phyloP scores from a whole-genome alignment of 2,329 filamentous ascomycete genomes.

The Xylariaceae sp. region DNA sequence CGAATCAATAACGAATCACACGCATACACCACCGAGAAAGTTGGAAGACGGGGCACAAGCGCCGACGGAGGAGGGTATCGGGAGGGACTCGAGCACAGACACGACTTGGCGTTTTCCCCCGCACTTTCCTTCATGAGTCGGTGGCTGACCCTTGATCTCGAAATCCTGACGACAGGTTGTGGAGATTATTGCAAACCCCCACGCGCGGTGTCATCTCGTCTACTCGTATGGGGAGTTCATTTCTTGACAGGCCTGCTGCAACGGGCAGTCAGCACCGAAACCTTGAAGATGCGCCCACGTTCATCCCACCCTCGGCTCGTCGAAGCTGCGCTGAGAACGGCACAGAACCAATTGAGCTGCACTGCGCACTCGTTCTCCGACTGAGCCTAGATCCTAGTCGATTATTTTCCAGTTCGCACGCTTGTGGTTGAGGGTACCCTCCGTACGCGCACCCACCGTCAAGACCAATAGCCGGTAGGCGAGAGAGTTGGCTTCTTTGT shows the following conservation, averaged over 20 bases:
- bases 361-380: constrained; percentile 3
- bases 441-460: background rate
- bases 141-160: background rate
- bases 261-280: constrained; percentile 18
- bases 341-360: constrained; percentile 11
- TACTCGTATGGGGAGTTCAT: constrained; percentile 9
- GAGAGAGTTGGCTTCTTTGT: background rate
- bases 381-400: background rate
- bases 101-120: too few relatives aligned
- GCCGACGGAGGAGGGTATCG: too few relatives aligned
- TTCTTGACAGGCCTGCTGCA: constrained; percentile 12
- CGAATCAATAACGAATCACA: too few relatives aligned
- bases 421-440: background rate
- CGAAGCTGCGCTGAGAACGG: constrained; percentile 13
- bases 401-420: background rate
- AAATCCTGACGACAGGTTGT: too few relatives aligned
- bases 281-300: constrained; percentile 16
- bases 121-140: background rate
- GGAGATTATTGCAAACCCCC: constrained; percentile 4
- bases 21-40: too few relatives aligned
- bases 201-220: constrained; percentile 17
- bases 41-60: too few relatives aligned
- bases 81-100: too few relatives aligned
- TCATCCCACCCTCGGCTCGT: constrained; percentile 14
- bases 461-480: constrained; percentile 12